Conservation (phyloP, 228 moss, liverwort and hornwort genomes). For the Sphagnum magellanicum region DNA sequence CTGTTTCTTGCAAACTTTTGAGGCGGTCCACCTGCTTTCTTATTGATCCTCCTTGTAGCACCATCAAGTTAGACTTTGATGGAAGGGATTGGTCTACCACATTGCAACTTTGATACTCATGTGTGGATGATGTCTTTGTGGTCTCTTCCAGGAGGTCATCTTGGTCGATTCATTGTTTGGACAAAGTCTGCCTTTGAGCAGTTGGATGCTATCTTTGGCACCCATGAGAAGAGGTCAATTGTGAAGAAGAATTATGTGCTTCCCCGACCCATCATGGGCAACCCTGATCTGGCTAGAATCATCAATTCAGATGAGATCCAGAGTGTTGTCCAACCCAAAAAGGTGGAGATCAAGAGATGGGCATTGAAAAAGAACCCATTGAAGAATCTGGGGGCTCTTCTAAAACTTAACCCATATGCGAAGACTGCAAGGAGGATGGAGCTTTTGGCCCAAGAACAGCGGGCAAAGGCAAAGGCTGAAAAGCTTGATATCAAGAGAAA, state of each 20-base stretch:
- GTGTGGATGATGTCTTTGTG: no score
- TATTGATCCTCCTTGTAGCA: no score
- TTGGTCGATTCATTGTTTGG: slow-evolving; percentile 92
- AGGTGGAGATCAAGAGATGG: slow-evolving; percentile 66
- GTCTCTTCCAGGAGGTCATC: slow-evolving; percentile 51
- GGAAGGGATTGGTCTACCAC: no score
- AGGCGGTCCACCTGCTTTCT: no score
- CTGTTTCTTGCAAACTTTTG: no score
- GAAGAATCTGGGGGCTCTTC: slow-evolving; percentile 91
- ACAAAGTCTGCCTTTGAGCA: slow-evolving; percentile 94
- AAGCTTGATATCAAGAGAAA: slow-evolving; percentile 81
- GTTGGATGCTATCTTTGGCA: slow-evolving; percentile 74
- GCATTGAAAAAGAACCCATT: slow-evolving; percentile 92
- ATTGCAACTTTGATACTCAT: no score
- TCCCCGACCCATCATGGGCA: slow-evolving; percentile 77
- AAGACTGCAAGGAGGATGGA: slow-evolving; percentile 95
- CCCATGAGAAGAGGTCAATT: slow-evolving; percentile 66
- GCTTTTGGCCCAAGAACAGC: slow-evolving; percentile 77
- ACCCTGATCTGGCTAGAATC: slow-evolving; percentile 75
- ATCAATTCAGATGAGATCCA: slow-evolving; percentile 98
- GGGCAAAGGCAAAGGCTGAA: slow-evolving; percentile 70
- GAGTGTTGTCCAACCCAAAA: slow-evolving; percentile 78
- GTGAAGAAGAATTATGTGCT: slow-evolving; percentile 76
- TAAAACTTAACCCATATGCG: slow-evolving; percentile 96
- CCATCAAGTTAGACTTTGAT: no score